Evolutionary conservation across 2,329 filamentous ascomycete genomes (phyloP).

Genomic region (Apiospora phragmitis): DNA sequence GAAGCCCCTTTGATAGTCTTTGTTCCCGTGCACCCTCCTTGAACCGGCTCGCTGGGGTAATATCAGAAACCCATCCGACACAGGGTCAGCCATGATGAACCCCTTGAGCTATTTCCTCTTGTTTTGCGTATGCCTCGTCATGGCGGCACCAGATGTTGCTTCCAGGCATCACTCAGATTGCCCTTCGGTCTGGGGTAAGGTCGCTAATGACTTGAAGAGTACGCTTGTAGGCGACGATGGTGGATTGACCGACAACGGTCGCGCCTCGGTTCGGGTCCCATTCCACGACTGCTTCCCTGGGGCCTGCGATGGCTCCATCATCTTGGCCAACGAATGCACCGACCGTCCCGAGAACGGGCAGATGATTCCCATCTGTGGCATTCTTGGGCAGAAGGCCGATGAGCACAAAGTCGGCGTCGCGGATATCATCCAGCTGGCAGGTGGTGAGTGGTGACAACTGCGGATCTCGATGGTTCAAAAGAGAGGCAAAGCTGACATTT

Average conservation of each 20-base stretch:
- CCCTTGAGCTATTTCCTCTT: neutral
- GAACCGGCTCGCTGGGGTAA: neutral
- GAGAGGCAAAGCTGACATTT: constrained; percentile 1
- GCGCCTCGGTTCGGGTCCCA: constrained; percentile 26
- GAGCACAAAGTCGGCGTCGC: constrained; percentile 26
- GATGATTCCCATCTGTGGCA: constrained; percentile 25
- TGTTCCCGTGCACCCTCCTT: neutral
- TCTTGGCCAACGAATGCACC: constrained; percentile 28
- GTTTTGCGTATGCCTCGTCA: neutral
- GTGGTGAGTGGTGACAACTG: constrained; percentile 21
- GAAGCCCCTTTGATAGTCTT: neutral
- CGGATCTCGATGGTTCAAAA: neutral
- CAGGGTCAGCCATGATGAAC: neutral
- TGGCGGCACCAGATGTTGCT: neutral
- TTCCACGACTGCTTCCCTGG: constrained; percentile 33
- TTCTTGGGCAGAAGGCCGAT: constrained; percentile 23
- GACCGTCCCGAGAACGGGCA: constrained; percentile 27
- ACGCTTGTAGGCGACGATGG: constrained; percentile 21
- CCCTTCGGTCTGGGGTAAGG: constrained; percentile 26
- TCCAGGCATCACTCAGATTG: constrained; percentile 15
- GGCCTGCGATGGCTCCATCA: constrained; percentile 30
- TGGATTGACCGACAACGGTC: constrained; percentile 27
- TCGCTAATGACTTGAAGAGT: constrained; percentile 24
- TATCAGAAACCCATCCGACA: neutral
- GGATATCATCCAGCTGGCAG: constrained; percentile 31